Evolutionary conservation across 2,329 filamentous ascomycete genomes (phyloP).

Genomic region (Parafenestella ontariensis): DNA sequence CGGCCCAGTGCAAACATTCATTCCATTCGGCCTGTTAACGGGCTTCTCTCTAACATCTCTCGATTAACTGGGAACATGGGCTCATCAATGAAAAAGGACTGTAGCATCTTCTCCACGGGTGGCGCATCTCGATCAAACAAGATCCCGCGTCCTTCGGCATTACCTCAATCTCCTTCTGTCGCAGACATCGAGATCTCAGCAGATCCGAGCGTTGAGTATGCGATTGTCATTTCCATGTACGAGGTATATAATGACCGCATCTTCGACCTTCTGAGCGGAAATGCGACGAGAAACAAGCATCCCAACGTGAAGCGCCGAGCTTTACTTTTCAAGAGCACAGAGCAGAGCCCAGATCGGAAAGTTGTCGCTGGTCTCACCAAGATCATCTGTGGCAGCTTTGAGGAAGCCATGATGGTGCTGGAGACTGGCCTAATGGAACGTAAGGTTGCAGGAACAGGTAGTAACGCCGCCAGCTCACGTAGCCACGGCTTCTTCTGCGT

Average conservation of each 20-base stretch:
- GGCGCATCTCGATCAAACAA: slow-evolving; percentile 61
- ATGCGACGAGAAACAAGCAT: slow-evolving; percentile 62
- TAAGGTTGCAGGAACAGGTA: slow-evolving; percentile 86
- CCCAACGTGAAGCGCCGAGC: slow-evolving; percentile 70
- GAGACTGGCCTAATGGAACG: slow-evolving; percentile 89
- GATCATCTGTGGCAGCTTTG: slow-evolving; percentile 80
- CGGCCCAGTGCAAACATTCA: slow-evolving; percentile 25
- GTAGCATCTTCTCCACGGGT: slow-evolving; percentile 63
- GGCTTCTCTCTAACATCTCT: slow-evolving; percentile 25
- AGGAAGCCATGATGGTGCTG: slow-evolving; percentile 86
- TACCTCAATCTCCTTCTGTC: slow-evolving; percentile 79
- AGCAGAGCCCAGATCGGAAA: slow-evolving; percentile 87
- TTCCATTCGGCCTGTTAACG: slow-evolving; percentile 46
- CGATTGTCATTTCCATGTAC: slow-evolving; percentile 94
- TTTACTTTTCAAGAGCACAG: slow-evolving; percentile 90
- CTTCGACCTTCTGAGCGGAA: slow-evolving; percentile 82
- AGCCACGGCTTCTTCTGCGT: slow-evolving; percentile 97
- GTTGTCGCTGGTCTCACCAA: slow-evolving; percentile 92
- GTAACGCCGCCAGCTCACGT: slow-evolving; percentile 89
- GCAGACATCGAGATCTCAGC: slow-evolving; percentile 71
- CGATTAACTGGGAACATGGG: slow-evolving; percentile 23
- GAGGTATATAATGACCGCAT: slow-evolving; percentile 99
- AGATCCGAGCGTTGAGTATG: slow-evolving; percentile 78
- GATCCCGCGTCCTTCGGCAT: slow-evolving; percentile 71
- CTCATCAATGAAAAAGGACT: slow-evolving; percentile 57